Conservation (phyloP, 371 early-diverging fungal species). For the Choanephora cucurbitarum region DNA sequence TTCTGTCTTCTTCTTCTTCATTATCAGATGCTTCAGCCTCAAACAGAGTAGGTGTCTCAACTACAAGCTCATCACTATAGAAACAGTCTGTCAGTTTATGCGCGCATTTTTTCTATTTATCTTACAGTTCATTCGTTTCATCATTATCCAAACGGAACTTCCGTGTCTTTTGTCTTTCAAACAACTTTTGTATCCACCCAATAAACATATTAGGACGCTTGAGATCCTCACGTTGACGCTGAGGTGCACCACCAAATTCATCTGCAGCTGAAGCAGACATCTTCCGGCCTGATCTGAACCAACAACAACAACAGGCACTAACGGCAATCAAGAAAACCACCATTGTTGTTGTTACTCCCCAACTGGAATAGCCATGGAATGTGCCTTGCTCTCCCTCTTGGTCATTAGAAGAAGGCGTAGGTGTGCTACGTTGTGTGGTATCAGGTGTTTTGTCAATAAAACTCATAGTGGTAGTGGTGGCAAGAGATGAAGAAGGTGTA, state of each 20-base stretch:
- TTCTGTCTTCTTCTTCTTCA: slow-evolving; percentile 19
- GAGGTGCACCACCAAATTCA: slow-evolving; percentile 27
- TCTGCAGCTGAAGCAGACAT: slow-evolving; percentile 17
- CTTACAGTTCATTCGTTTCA: slow-evolving; percentile 53
- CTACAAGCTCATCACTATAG: slow-evolving; percentile 47
- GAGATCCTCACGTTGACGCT: slow-evolving; percentile 15
- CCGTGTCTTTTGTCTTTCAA: slow-evolving; percentile 6
- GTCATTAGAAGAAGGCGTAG: neutral
- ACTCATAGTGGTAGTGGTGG: neutral
- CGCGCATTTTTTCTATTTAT: neutral
- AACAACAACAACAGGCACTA: slow-evolving; percentile 31
- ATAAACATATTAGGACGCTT: neutral
- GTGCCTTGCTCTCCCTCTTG: neutral
- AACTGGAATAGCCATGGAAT: slow-evolving; percentile 6
- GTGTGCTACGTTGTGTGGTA: too few species aligned
- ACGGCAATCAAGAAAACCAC: slow-evolving; percentile 31
- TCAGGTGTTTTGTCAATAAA: neutral
- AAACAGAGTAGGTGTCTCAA: slow-evolving; percentile 48
- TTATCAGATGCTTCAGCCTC: slow-evolving; percentile 35
- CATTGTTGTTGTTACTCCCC: slow-evolving; percentile 36
- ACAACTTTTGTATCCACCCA: slow-evolving; percentile 2
- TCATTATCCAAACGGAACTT: slow-evolving; percentile 43
- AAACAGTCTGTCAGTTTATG: too few species aligned
- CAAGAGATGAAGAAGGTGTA: neutral
- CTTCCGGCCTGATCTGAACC: slow-evolving; percentile 20